Percentiles rank a stretch among this genome's conserved stretches.
Conservation (phyloP, 2,329 filamentous ascomycete species). For the Monosporascus sp. region DNA sequence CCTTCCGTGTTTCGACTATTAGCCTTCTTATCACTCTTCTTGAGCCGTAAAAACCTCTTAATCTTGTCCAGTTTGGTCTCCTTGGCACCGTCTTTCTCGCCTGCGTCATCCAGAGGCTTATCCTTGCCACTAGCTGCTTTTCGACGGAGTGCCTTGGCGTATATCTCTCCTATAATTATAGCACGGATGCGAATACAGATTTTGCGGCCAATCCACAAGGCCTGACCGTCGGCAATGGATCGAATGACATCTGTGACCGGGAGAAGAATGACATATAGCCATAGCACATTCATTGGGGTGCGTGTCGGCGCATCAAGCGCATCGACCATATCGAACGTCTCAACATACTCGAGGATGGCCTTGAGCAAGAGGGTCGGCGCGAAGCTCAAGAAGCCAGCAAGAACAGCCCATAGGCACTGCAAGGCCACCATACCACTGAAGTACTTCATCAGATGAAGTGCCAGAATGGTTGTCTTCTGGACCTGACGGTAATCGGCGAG, state of each 20-base stretch:
- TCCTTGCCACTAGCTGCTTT: slow-evolving; percentile 79
- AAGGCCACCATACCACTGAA: slow-evolving; percentile 72
- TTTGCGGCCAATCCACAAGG: slow-evolving; percentile 88
- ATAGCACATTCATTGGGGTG: slow-evolving; percentile 77
- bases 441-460: slow-evolving; percentile 75
- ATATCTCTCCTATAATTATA: slow-evolving; percentile 95
- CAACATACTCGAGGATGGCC: slow-evolving; percentile 90
- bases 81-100: slow-evolving; percentile 31
- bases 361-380: slow-evolving; percentile 86
- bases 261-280: slow-evolving; percentile 90
- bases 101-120: slow-evolving; percentile 59
- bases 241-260: slow-evolving; percentile 77
- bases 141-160: slow-evolving; percentile 87
- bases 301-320: too few relatives aligned
- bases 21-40: slow-evolving; percentile 47
- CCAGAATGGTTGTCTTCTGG: slow-evolving; percentile 73
- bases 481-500: slow-evolving; percentile 78
- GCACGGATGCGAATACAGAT: slow-evolving; percentile 90
- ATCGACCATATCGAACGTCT: slow-evolving; percentile 59
- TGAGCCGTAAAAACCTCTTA: slow-evolving; percentile 54
- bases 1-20: slow-evolving; percentile 28
- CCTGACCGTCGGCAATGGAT: slow-evolving; percentile 77
- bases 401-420: slow-evolving; percentile 74
- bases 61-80: slow-evolving; percentile 41
- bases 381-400: slow-evolving; percentile 82